Evolutionary conservation across 352 stramenopile genomes (phyloP).

Genomic region (Saprolegnia parasitica): DNA sequence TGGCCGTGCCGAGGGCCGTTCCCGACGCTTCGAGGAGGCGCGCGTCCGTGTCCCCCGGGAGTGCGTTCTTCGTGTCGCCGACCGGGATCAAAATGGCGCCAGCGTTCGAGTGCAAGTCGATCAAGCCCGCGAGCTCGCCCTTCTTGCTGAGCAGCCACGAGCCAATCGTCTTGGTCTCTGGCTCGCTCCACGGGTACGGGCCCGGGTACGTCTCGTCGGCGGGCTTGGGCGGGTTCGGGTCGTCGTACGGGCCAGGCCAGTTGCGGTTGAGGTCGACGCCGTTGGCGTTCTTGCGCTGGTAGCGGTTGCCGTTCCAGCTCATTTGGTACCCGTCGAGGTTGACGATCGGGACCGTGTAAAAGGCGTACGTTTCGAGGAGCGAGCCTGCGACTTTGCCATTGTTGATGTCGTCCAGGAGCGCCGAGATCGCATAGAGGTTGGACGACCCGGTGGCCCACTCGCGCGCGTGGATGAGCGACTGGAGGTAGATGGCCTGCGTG

Average conservation of each 20-base stretch:
- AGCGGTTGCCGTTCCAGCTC: constrained; percentile 29
- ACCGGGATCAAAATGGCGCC: background rate
- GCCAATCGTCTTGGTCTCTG: constrained; percentile 43
- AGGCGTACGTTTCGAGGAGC: constrained; percentile 32
- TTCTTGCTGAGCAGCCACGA: constrained; percentile 32
- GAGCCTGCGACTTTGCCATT: constrained; percentile 31
- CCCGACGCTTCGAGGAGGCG: background rate
- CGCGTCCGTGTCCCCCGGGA: background rate
- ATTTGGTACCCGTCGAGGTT: constrained; percentile 37
- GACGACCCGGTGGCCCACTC: constrained; percentile 36
- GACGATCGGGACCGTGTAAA: constrained; percentile 35
- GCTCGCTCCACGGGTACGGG: constrained; percentile 51
- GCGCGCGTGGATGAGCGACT: constrained; percentile 37
- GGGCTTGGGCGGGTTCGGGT: constrained; percentile 39
- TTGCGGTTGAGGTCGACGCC: constrained; percentile 76
- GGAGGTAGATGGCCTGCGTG: constrained; percentile 31
- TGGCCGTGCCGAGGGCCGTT: background rate
- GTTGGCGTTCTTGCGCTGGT: constrained; percentile 38
- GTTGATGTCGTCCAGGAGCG: constrained; percentile 33
- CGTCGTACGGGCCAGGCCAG: constrained; percentile 57
- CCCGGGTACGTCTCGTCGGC: constrained; percentile 57
- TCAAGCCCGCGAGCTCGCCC: background rate
- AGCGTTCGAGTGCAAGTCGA: constrained; percentile 11
- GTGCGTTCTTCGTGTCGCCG: background rate
- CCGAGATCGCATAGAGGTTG: constrained; percentile 32